Conservation (phyloP, 768 basidiomycete species). For the Hygrophorus pudorinus region DNA sequence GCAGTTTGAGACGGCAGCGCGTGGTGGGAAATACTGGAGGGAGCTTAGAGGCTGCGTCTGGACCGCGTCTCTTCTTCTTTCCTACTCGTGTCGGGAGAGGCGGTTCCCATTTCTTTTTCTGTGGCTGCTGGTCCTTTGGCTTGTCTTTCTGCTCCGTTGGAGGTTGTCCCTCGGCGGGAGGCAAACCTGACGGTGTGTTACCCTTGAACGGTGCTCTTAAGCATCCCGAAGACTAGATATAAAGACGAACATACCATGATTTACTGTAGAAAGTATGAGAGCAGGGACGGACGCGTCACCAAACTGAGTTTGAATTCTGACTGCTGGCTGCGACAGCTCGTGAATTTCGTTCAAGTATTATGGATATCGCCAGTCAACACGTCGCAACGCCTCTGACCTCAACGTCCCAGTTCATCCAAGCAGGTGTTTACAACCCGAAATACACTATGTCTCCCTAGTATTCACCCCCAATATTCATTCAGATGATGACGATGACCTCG, state of each 20-base stretch:
- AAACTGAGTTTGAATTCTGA: conserved; percentile 10
- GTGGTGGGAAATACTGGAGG: conserved; percentile 92
- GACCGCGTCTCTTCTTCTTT: conserved; percentile 95
- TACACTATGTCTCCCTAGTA: conserved; percentile 8
- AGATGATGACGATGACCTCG: conserved; percentile 77
- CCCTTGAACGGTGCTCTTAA: conserved; percentile 35
- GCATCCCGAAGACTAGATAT: not conserved
- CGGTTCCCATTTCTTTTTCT: conserved; percentile 97
- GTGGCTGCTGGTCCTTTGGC: conserved; percentile 39
- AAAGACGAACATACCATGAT: not conserved
- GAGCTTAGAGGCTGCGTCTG: conserved; percentile 81
- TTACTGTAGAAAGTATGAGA: conserved; percentile 8
- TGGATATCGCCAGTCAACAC: conserved; percentile 27
- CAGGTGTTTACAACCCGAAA: conserved; percentile 31
- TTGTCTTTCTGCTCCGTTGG: conserved; percentile 25
- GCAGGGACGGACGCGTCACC: conserved; percentile 51
- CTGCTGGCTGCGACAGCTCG: conserved; percentile 16
- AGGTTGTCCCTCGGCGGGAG: conserved; percentile 25
- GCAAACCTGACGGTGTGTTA: conserved; percentile 58
- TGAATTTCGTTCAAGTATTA: conserved; percentile 14
- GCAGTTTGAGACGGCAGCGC: conserved; percentile 86
- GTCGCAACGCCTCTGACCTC: conserved; percentile 39
- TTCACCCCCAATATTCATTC: conserved; percentile 8
- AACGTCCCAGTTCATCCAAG: conserved; percentile 71
- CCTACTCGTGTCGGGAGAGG: conserved; percentile 94